Conservation (phyloP, 208 protist genomes). For the Wallacemonas rigidus region DNA sequence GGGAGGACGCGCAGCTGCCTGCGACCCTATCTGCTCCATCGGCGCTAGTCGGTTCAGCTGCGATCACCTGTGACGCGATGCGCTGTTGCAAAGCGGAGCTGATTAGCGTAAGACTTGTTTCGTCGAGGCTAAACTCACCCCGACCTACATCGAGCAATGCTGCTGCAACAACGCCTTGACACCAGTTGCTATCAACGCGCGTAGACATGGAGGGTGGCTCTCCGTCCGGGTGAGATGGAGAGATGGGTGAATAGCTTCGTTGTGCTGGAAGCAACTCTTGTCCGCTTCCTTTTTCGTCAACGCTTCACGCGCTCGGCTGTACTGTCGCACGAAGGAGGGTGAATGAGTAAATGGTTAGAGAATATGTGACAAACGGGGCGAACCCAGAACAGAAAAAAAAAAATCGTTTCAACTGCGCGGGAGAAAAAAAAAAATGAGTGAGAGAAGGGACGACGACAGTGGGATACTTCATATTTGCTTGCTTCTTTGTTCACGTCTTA, state of each 20-base stretch:
- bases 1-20: not conserved
- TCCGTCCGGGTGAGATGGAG: not conserved
- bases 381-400: not conserved
- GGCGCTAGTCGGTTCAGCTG: too few relatives aligned
- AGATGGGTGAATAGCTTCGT: too few relatives aligned
- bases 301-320: too few relatives aligned
- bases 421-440: too few relatives aligned
- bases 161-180: conserved; percentile 1
- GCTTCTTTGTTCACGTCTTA: too few relatives aligned
- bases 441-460: too few relatives aligned
- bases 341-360: too few relatives aligned
- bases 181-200: not conserved
- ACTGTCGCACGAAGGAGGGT: too few relatives aligned
- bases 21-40: not conserved
- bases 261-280: too few relatives aligned
- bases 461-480: too few relatives aligned
- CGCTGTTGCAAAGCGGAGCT: not conserved
- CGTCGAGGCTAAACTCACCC: conserved; percentile 4
- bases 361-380: too few relatives aligned
- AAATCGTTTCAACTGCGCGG: not conserved
- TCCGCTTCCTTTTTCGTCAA: too few relatives aligned
- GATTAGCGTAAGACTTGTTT: not conserved
- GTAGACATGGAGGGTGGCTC: not conserved
- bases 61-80: not conserved
- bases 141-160: not conserved